These are phyloP conservation scores for Leccinum imitatum DNA, from an alignment of 768 basidiomycete species.

Conservation along the genomic window DNA sequence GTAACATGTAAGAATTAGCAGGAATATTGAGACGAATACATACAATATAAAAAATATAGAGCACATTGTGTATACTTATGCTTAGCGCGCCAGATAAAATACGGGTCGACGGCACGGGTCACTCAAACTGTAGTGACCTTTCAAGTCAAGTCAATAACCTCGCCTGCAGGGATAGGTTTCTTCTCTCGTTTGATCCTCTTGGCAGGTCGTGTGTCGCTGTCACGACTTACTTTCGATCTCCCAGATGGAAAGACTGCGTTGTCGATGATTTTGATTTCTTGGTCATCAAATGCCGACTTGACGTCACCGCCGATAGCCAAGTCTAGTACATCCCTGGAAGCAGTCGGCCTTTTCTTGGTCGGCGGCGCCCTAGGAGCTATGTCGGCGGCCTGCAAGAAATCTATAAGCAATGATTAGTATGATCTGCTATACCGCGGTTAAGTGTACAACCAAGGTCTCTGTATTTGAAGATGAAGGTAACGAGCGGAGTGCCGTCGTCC, in stretches of 20 bases:
- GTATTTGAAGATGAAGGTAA: conserved; percentile 32
- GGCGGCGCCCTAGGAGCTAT: conserved; percentile 21
- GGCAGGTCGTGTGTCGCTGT: conserved; percentile 7
- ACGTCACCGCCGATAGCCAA: conserved; percentile 12
- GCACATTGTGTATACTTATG: background rate
- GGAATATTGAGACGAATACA: background rate
- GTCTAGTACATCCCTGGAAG: conserved; percentile 22
- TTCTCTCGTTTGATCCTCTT: conserved; percentile 32
- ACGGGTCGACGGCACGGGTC: background rate
- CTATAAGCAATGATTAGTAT: conserved; percentile 10
- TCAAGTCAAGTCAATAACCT: conserved; percentile 35
- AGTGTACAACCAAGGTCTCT: conserved; percentile 26
- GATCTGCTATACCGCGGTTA: background rate
- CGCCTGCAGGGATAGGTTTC: conserved; percentile 12
- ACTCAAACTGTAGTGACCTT: background rate
- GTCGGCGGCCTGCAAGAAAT: conserved; percentile 29
- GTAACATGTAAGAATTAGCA: background rate
- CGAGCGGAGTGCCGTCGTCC: conserved; percentile 20
- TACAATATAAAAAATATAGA: background rate
- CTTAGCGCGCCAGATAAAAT: background rate
- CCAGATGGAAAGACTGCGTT: conserved; percentile 2
- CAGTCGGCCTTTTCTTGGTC: background rate
- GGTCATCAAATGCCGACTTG: conserved; percentile 9
- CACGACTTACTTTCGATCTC: background rate
- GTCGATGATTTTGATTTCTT: conserved; percentile 13